Evolutionary conservation across 345 rosid species (phyloP), one percentile per base, ranked within the genome.

Genomic region (Syzygium oleosum): DNA sequence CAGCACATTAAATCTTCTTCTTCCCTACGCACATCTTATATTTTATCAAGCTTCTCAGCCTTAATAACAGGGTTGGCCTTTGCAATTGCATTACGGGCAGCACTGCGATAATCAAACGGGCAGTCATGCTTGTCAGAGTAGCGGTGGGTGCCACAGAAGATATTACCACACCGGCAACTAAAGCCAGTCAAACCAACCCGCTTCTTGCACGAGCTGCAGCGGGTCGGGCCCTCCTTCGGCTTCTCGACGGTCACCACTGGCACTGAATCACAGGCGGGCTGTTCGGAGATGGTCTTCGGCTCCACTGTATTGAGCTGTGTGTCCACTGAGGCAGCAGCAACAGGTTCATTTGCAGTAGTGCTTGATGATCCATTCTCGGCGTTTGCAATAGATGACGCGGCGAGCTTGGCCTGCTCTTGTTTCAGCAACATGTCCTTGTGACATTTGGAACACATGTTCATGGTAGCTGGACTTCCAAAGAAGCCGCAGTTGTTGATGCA

Each of bases 381-480:
- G 86, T 90, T 91, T 88, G 92, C 98, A 53, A 95, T 91, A 27
- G 97, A 91, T 68, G 97, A 92, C 51, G 94, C 94, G 4, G 98
- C 97, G 86, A 94, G 93, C 91, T 95, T 93, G 38, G 96, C 93
- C 56, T 97, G 96, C 88, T 96, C 96, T 90, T 96, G 95, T 88
- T 96, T 94, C 90, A 95, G 88, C 84, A 94, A 34, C 85, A 90
- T 90, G 87, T 90, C 95, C 94, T 97, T 96, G 95, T 97, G 98
- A 93, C 98, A 97, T 92, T 97, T 97, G 34, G 99, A 97, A 86
- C 99, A 97, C 98, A 97, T 95, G 90, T 97, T 97, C 98, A 94
- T 97, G 12, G 99, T 96, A 54, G 98, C 97, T 21, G 96, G 94
- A 84, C 98, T 97, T 88, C 98, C 98, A 43, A 95, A 97, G 97